Evolutionary conservation across 2,329 filamentous ascomycete genomes (phyloP).

Genomic region (Cercospora berteroae): DNA sequence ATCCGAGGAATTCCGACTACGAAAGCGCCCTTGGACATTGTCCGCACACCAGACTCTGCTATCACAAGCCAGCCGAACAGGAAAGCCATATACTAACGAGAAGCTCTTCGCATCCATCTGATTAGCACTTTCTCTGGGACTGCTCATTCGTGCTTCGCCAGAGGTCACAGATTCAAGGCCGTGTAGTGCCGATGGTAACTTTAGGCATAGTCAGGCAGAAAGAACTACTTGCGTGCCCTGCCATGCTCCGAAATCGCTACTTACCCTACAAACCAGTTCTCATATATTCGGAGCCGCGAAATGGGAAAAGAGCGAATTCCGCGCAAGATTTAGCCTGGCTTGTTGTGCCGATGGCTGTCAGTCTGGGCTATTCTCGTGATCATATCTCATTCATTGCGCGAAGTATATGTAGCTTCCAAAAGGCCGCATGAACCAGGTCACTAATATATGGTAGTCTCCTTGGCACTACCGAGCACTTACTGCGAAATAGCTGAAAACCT

Average conservation of each 20-base stretch:
- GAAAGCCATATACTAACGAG: background rate
- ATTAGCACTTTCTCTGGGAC: background rate
- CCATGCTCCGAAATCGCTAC: background rate
- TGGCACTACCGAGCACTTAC: background rate
- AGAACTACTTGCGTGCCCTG: background rate
- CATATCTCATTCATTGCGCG: background rate
- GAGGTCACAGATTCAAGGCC: background rate
- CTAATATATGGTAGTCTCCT: background rate
- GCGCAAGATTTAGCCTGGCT: background rate
- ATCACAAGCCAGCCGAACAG: background rate
- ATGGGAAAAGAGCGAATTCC: background rate
- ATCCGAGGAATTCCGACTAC: background rate
- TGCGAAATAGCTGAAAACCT: background rate
- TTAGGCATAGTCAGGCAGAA: background rate
- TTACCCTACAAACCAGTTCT: background rate
- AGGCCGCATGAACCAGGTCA: background rate
- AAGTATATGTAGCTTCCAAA: background rate
- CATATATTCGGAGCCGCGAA: background rate
- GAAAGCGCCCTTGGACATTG: background rate
- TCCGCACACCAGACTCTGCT: background rate
- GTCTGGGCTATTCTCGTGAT: background rate
- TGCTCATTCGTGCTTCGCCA: background rate
- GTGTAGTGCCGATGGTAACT: background rate
- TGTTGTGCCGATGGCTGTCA: background rate
- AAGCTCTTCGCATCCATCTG: background rate